Evolutionary conservation across 495 filamentous ascomycete genomes (phyloP).

Genomic region (Neurospora terricola): DNA sequence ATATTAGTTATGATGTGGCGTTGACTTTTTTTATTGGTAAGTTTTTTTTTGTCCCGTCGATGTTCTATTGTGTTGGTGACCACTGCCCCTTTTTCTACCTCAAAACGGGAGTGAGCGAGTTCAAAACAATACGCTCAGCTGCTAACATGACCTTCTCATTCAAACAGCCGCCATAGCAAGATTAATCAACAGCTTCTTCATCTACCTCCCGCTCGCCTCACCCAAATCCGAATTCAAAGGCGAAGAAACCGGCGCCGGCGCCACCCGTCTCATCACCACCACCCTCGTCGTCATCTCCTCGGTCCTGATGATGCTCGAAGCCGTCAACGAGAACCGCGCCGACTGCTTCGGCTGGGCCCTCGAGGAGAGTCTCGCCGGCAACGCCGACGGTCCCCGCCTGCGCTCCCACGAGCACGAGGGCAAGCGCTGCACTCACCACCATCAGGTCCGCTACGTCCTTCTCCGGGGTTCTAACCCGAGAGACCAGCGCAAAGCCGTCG

Average conservation of each 20-base stretch:
- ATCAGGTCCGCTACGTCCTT: constrained; percentile 6
- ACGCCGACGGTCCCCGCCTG: constrained; percentile 20
- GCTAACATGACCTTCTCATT: neutral
- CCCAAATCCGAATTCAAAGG: constrained; percentile 44
- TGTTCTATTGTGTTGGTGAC: neutral
- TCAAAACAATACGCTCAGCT: neutral
- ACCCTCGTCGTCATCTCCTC: constrained; percentile 60
- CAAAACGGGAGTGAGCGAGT: neutral
- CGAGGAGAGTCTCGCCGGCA: constrained; percentile 31
- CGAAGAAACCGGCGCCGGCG: constrained; percentile 38
- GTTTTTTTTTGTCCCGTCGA: neutral
- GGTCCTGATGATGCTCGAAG: constrained; percentile 56
- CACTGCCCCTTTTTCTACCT: neutral
- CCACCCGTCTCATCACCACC: constrained; percentile 59
- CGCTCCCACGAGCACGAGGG: constrained; percentile 17
- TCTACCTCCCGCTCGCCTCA: constrained; percentile 48
- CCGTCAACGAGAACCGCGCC: constrained; percentile 53
- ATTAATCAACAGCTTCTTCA: constrained; percentile 61
- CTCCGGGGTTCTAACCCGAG: neutral
- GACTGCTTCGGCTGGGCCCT: constrained; percentile 68
- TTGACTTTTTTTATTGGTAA: constrained; percentile 50
- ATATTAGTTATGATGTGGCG: constrained; percentile 60
- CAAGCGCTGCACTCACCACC: constrained; percentile 47
- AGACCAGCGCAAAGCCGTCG: neutral
- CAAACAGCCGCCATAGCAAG: constrained; percentile 44